A percentile compares a stretch with the other conserved stretches of the same genome.
Evolutionary conservation across 495 filamentous ascomycete genomes (phyloP).

Genomic region (Hypoxylon lienhwacheense): DNA sequence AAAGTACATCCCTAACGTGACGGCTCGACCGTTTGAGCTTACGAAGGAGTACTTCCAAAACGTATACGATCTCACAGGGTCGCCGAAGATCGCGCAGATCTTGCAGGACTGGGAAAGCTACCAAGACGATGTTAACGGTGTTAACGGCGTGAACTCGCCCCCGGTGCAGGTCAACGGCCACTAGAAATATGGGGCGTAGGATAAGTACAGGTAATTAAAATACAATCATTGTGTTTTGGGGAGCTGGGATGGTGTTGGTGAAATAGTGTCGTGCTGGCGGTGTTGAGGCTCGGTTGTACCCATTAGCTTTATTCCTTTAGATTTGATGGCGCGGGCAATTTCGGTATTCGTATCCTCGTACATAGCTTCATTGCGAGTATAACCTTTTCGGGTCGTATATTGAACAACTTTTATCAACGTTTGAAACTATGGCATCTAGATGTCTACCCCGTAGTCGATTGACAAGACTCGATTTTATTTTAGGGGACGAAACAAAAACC

Average conservation of each 20-base stretch:
- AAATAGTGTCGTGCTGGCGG: not conserved
- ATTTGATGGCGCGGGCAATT: slow-evolving; percentile 7
- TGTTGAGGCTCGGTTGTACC: slow-evolving; percentile 21
- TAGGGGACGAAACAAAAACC: too few relatives aligned
- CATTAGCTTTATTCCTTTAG: slow-evolving; percentile 13
- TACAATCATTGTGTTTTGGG: not conserved
- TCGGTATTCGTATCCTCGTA: slow-evolving; percentile 7
- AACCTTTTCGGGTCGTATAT: slow-evolving; percentile 1
- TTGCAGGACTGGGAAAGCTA: slow-evolving; percentile 82
- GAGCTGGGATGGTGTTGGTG: not conserved
- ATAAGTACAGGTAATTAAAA: not conserved
- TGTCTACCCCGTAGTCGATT: too few relatives aligned
- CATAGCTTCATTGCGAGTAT: slow-evolving; percentile 12
- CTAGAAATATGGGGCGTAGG: not conserved
- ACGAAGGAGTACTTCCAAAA: slow-evolving; percentile 99
- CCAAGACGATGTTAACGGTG: slow-evolving; percentile 44
- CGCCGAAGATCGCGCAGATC: slow-evolving; percentile 85
- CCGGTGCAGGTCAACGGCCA: slow-evolving; percentile 31
- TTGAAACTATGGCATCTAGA: too few relatives aligned
- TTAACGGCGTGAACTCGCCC: slow-evolving; percentile 22
- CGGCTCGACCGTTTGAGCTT: slow-evolving; percentile 89
- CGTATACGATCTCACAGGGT: slow-evolving; percentile 90
- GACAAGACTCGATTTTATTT: too few relatives aligned
- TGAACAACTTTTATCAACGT: not conserved
- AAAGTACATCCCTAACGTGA: slow-evolving; percentile 99